phyloP scores from a whole-genome alignment of 2,329 filamentous ascomycete species.

The Aspergillus sp. region DNA sequence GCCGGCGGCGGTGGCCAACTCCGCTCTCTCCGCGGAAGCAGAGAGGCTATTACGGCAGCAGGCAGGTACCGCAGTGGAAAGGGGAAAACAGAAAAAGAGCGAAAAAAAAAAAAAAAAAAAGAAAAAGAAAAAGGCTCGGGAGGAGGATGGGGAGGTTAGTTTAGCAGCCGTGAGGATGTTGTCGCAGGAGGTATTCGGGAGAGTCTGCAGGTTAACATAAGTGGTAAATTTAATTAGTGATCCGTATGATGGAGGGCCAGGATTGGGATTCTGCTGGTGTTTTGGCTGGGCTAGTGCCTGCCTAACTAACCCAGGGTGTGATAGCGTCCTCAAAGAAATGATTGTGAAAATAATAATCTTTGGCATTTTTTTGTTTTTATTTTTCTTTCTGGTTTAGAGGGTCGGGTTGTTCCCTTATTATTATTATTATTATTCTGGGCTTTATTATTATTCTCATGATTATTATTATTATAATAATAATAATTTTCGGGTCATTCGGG shows the following conservation, averaged over 20 bases:
- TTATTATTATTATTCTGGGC: conserved; percentile 1
- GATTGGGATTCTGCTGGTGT: neutral
- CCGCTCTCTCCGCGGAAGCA: neutral
- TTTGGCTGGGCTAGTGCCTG: conserved; percentile 1
- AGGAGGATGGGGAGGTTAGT: neutral
- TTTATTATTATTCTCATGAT: neutral
- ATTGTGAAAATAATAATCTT: no score
- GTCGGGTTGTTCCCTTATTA: neutral
- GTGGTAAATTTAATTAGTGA: conserved; percentile 6
- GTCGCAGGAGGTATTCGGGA: neutral
- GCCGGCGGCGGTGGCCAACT: neutral
- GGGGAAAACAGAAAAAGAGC: no score
- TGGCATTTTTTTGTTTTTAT: neutral
- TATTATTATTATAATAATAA: conserved; percentile 1
- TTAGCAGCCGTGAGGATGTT: neutral
- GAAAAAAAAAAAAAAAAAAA: no score
- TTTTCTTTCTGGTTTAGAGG: neutral
- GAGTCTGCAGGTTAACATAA: neutral
- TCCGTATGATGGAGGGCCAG: conserved; percentile 6
- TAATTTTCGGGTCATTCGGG: conserved; percentile 7
- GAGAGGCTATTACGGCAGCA: neutral
- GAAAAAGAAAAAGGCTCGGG: no score
- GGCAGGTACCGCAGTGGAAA: neutral
- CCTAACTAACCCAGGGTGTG: conserved; percentile 3
- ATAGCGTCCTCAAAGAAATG: neutral